These are phyloP conservation scores for Rhizophlyctis rosea DNA, from an alignment of 192 early-diverging fungal genomes.

Conservation along the genomic window DNA sequence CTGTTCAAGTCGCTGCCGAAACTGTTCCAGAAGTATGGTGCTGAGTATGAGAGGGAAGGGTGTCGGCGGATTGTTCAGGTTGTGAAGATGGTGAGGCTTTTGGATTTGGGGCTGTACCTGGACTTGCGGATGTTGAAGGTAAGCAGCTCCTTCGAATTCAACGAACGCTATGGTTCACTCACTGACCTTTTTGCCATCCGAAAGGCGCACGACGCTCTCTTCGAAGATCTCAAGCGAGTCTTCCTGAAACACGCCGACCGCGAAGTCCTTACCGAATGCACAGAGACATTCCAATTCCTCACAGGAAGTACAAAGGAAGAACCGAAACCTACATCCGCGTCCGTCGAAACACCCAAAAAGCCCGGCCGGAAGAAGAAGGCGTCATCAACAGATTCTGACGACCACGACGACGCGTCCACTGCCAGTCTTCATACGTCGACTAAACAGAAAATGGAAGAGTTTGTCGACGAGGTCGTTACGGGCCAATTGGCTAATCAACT, in stretches of 20 bases:
- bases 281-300: constrained; percentile 20
- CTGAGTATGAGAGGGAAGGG: constrained; percentile 30
- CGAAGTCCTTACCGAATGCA: constrained; percentile 34
- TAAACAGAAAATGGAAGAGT: constrained; percentile 27
- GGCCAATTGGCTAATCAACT: constrained; percentile 12
- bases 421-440: constrained; percentile 10
- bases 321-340: background rate
- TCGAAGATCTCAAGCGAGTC: constrained; percentile 33
- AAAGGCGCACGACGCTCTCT: constrained; percentile 34
- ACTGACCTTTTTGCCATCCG: background rate
- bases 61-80: constrained; percentile 21
- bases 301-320: constrained; percentile 2
- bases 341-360: background rate
- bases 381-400: background rate
- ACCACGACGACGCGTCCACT: constrained; percentile 8
- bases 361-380: constrained; percentile 11
- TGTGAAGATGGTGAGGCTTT: constrained; percentile 24
- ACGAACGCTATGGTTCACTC: background rate
- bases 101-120: constrained; percentile 36
- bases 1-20: constrained; percentile 37
- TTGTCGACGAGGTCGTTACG: constrained; percentile 24
- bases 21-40: constrained; percentile 34
- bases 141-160: background rate
- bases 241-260: constrained; percentile 33
- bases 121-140: constrained; percentile 45